Percentiles rank a stretch among this genome's conserved stretches.
phyloP scores from a whole-genome alignment of 2,329 filamentous ascomycete species.

The Chrysoporthe austroafricana region DNA sequence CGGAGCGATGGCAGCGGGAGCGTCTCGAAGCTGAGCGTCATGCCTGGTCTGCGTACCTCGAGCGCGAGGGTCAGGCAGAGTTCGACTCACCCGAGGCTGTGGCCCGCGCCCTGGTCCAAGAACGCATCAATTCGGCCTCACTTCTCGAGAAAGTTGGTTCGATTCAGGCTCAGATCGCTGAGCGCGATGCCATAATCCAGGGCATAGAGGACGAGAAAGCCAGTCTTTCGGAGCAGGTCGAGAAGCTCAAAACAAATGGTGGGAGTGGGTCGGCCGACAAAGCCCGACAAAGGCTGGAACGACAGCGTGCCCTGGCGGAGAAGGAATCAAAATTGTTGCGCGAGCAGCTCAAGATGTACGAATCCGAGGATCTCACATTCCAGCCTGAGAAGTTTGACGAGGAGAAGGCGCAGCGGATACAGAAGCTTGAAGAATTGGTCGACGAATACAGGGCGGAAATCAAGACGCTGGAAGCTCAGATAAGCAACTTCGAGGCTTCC shows the following conservation, averaged over 20 bases:
- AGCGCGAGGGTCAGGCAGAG: constrained; percentile 70
- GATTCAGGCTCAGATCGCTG: constrained; percentile 75
- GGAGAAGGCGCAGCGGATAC: constrained; percentile 72
- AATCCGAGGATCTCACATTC: constrained; percentile 86
- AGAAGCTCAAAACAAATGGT: constrained; percentile 64
- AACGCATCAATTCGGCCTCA: constrained; percentile 77
- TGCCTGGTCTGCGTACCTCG: constrained; percentile 85
- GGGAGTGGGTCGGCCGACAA: constrained; percentile 62
- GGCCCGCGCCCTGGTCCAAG: constrained; percentile 80
- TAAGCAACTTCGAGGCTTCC: constrained; percentile 65
- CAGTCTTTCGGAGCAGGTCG: constrained; percentile 68
- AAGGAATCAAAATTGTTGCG: constrained; percentile 96
- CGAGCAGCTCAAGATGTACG: constrained; percentile 86
- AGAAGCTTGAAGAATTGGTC: constrained; percentile 82
- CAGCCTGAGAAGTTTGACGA: constrained; percentile 79
- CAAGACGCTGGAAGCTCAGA: constrained; percentile 71
- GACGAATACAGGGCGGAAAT: constrained; percentile 86
- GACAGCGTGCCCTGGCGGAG: constrained; percentile 80
- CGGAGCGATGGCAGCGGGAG: constrained; percentile 80
- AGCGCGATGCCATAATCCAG: constrained; percentile 77
- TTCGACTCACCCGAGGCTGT: constrained; percentile 89
- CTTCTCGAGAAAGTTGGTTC: constrained; percentile 81
- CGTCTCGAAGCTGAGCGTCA: constrained; percentile 85
- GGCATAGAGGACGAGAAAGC: constrained; percentile 71
- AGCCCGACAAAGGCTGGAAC: constrained; percentile 74